These are phyloP conservation scores for Sphaerulina populicola DNA, from an alignment of 2,329 filamentous ascomycete genomes.

Conservation along the genomic window DNA sequence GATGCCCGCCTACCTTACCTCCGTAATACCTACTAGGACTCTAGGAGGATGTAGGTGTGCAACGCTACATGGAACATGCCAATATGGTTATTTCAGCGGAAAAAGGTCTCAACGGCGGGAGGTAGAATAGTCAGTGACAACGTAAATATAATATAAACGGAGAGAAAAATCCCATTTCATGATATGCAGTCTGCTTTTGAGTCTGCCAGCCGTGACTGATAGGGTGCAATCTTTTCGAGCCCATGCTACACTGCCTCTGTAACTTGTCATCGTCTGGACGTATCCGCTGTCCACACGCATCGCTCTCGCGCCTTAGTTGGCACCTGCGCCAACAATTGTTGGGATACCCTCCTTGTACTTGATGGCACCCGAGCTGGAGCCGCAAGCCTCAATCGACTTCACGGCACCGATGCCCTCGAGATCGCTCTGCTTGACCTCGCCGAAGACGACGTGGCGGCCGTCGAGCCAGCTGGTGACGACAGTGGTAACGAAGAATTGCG, in stretches of 20 bases:
- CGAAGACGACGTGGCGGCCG: constrained; percentile 77
- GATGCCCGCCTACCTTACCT: no score
- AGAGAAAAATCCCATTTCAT: constrained; percentile 12
- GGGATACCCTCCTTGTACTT: constrained; percentile 42
- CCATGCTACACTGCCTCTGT: not conserved
- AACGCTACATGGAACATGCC: no score
- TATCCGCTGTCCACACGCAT: constrained; percentile 3
- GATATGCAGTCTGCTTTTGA: constrained; percentile 16
- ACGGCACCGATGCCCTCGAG: constrained; percentile 47
- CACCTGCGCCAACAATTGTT: constrained; percentile 47
- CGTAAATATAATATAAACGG: not conserved
- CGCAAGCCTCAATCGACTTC: constrained; percentile 52
- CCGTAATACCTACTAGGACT: no score
- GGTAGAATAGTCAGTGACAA: no score
- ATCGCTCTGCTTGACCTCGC: constrained; percentile 55
- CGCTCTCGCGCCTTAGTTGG: constrained; percentile 20
- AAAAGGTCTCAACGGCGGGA: not conserved
- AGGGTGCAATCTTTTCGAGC: not conserved
- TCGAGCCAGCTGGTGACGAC: constrained; percentile 62
- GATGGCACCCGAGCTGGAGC: constrained; percentile 47
- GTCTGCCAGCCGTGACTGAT: constrained; percentile 2
- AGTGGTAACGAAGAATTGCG: constrained; percentile 66
- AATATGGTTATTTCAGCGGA: not conserved
- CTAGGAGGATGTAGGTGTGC: no score
- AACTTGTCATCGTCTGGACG: not conserved